Evolutionary conservation across 2,329 filamentous ascomycete genomes (phyloP), one percentile per base, ranked within the genome.

Genomic region (Cercospora nicotianae): DNA sequence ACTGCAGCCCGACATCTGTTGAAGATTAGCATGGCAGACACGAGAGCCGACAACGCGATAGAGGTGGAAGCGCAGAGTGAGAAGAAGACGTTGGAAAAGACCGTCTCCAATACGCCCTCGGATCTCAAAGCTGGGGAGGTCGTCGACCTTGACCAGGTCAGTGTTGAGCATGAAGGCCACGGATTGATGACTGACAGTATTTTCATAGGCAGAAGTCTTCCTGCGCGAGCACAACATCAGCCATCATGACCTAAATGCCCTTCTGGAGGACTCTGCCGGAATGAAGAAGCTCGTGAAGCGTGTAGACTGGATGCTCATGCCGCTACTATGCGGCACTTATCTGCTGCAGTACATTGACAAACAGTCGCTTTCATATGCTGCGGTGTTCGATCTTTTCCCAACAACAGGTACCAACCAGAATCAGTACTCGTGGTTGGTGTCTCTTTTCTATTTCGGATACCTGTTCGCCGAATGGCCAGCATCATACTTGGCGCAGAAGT

Each of bases 381-480:
- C 85, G 1, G 84, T 87, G 0, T 87, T 87, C 67, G 86, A 87
- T 59, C 77, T 87, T 0, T 83, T 87, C 68, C 75, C 77, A 12
- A 81, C 81, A 23, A 85, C 85, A 0, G 77, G 80, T 18, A 85
- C 86, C 71, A 81, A 76, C 1, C 74, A 78, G 13, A 77, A 78
- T 1, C 77, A 86, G 62, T 88, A 87, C 68, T 81, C 80, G 58
- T 87, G 85, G 84, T 80, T 86, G n/a, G 83, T 84, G 1, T 84
- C 81, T 23, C 83, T 87, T 4, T 87, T 87, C 73, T 87, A 87
- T 68, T 79, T 87, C n/a, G 85, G 80, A 3, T 81, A 80, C 36
- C 48, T 74, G 18, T 57, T 69, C 13, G 72, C 69, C 2, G 70
- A 74, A 55, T 75, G 74, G 70, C 70, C 70, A 5, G 67, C 67